Conservation (phyloP, 1,284 basidiomycete genomes). For the Pyrrhoderma lamaoense region DNA sequence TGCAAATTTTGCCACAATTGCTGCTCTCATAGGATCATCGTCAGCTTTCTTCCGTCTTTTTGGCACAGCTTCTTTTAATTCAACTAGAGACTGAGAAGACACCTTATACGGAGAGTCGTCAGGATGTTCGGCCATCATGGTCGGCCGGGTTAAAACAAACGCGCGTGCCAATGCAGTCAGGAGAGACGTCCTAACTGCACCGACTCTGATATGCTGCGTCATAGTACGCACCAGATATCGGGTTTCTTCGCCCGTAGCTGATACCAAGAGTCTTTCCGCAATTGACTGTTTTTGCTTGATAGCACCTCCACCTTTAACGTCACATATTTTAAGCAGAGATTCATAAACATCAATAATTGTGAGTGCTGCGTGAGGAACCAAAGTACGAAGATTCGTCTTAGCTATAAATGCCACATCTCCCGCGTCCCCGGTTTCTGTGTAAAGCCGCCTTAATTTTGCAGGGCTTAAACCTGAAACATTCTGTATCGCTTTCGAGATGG, state of each 20-base stretch:
- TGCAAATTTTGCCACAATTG: slow-evolving; percentile 40
- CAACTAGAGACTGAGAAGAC: slow-evolving; percentile 32
- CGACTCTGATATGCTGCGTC: slow-evolving; percentile 77
- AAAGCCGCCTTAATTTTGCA: slow-evolving; percentile 58
- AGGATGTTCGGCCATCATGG: slow-evolving; percentile 21
- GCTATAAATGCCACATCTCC: slow-evolving; percentile 83
- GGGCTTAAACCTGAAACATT: slow-evolving; percentile 75
- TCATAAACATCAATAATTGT: slow-evolving; percentile 59
- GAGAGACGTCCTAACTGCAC: slow-evolving; percentile 81
- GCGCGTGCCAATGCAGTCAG: slow-evolving; percentile 80
- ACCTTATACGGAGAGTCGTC: slow-evolving; percentile 31
- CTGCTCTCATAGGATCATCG: slow-evolving; percentile 36
- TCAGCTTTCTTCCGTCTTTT: slow-evolving; percentile 38
- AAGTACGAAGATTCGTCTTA: slow-evolving; percentile 70
- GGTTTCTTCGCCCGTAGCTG: slow-evolving; percentile 81
- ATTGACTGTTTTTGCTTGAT: slow-evolving; percentile 71
- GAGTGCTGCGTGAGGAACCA: slow-evolving; percentile 67
- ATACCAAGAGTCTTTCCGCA: slow-evolving; percentile 77
- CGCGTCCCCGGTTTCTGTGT: slow-evolving; percentile 63
- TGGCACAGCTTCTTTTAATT: slow-evolving; percentile 29
- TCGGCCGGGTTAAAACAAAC: slow-evolving; percentile 55
- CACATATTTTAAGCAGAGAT: slow-evolving; percentile 57
- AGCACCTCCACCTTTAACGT: slow-evolving; percentile 67
- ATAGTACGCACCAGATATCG: slow-evolving; percentile 81
- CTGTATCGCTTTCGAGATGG: slow-evolving; percentile 75